These are phyloP conservation scores for Gossypium arboreum DNA, from an alignment of 345 rosid species.

Conservation along the genomic window DNA sequence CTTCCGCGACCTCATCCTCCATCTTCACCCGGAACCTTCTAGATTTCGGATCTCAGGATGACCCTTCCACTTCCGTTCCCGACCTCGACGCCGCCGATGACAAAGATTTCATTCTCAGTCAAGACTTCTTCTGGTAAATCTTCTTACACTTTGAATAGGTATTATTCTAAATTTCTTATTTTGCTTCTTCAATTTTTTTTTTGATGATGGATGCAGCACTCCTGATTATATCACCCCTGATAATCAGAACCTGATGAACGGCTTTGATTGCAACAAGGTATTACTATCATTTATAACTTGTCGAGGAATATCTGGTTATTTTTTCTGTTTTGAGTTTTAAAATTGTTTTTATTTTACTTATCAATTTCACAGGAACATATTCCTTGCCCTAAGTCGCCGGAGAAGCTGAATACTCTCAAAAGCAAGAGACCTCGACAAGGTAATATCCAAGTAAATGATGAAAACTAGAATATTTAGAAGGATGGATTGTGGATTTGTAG, in stretches of 20 bases:
- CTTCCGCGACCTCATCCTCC: conserved; percentile 28
- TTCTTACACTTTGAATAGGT: too few relatives aligned
- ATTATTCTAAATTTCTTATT: neutral
- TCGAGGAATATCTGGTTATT: neutral
- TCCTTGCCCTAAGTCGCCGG: conserved; percentile 89
- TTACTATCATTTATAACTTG: neutral
- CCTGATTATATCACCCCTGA: conserved; percentile 96
- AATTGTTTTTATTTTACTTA: neutral
- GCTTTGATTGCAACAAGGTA: conserved; percentile 67
- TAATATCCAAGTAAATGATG: conserved; percentile 23
- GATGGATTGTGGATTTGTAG: neutral
- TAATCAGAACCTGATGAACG: conserved; percentile 53
- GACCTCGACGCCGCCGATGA: conserved; percentile 45
- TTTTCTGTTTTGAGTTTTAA: conserved; percentile 5
- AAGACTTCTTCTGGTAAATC: conserved; percentile 89
- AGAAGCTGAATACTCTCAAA: conserved; percentile 57
- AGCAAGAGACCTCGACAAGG: conserved; percentile 59
- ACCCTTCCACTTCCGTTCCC: conserved; percentile 22
- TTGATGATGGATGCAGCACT: conserved; percentile 53
- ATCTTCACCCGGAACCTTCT: conserved; percentile 35
- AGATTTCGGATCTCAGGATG: conserved; percentile 35
- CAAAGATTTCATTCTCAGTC: conserved; percentile 79
- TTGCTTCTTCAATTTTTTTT: conserved; percentile 3
- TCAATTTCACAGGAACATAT: conserved; percentile 52
- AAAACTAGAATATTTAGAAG: neutral